phyloP scores from a whole-genome alignment of 2,329 filamentous ascomycete genomes.

The Pezicula carpinea region DNA sequence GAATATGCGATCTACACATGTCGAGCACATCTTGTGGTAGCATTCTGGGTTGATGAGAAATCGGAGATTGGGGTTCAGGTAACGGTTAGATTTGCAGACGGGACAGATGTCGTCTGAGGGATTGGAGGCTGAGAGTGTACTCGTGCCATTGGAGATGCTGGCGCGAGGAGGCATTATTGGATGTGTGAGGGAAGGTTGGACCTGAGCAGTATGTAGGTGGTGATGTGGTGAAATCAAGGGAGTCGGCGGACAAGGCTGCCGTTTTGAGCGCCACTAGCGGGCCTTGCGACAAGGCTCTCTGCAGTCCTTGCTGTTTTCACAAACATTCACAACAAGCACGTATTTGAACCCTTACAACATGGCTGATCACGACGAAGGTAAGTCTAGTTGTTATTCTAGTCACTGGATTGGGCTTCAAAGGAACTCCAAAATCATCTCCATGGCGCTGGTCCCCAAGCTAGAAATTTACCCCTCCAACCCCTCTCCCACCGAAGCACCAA shows the following conservation, averaged over 20 bases:
- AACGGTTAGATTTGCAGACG: constrained; percentile 93
- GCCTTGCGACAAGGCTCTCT: not conserved
- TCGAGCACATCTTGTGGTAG: constrained; percentile 98
- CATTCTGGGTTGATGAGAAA: constrained; percentile 98
- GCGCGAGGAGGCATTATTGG: constrained; percentile 5
- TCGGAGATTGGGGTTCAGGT: constrained; percentile 88
- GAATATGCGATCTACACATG: constrained; percentile 93
- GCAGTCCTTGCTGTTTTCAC: constrained; percentile 15
- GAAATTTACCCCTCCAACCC: not conserved
- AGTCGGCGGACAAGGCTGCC: constrained; percentile 11
- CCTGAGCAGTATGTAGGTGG: not conserved
- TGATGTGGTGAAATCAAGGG: constrained; percentile 1
- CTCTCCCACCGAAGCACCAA: not conserved
- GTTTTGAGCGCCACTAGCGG: not conserved
- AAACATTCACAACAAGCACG: constrained; percentile 7
- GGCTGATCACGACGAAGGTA: too few relatives aligned
- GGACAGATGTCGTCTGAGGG: constrained; percentile 71
- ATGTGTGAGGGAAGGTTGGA: not conserved
- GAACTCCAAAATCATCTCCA: not conserved
- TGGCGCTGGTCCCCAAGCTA: not conserved
- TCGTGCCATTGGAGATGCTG: not conserved
- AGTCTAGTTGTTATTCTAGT: too few relatives aligned
- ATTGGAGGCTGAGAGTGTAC: constrained; percentile 7
- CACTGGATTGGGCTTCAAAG: too few relatives aligned
- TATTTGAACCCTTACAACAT: too few relatives aligned